A percentile compares a stretch with the other conserved stretches of the same genome.
These are phyloP conservation scores for Handroanthus guayacan DNA, from an alignment of 257 asterid genomes.

Conservation along the genomic window DNA sequence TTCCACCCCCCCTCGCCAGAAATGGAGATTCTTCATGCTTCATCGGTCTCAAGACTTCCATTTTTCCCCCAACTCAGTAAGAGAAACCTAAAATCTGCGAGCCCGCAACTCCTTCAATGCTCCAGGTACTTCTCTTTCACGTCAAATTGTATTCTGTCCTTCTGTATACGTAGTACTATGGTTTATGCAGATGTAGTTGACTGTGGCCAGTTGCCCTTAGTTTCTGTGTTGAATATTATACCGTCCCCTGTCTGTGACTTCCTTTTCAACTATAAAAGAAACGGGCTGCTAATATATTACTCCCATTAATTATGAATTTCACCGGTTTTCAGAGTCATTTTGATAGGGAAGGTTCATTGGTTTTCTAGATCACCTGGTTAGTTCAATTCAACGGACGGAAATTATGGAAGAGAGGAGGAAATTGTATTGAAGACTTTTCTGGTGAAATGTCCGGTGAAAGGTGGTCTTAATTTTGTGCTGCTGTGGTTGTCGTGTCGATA, in stretches of 20 bases:
- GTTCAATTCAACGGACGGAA: neutral
- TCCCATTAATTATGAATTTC: neutral
- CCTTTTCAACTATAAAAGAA: neutral
- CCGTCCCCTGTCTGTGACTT: slow-evolving; percentile 1
- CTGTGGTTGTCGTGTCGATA: neutral
- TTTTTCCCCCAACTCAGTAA: slow-evolving; percentile 18
- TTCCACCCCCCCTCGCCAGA: neutral
- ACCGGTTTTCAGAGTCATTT: neutral
- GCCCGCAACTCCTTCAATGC: slow-evolving; percentile 38
- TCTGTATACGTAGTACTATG: neutral
- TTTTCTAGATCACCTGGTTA: neutral
- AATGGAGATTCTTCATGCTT: slow-evolving; percentile 44
- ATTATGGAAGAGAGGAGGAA: neutral
- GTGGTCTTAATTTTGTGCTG: neutral
- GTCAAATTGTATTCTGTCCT: neutral
- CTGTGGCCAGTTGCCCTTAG: neutral
- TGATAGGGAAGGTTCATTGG: neutral
- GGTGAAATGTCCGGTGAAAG: neutral
- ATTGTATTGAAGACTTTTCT: neutral
- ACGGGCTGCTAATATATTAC: neutral
- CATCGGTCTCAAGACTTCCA: slow-evolving; percentile 34
- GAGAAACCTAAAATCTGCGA: slow-evolving; percentile 15
- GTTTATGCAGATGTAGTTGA: neutral
- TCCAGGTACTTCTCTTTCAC: slow-evolving; percentile 39
- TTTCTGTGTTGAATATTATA: neutral